Evolutionary conservation across 2,329 filamentous ascomycete species (phyloP).

Genomic region (Sarocladiaceae sp.): DNA sequence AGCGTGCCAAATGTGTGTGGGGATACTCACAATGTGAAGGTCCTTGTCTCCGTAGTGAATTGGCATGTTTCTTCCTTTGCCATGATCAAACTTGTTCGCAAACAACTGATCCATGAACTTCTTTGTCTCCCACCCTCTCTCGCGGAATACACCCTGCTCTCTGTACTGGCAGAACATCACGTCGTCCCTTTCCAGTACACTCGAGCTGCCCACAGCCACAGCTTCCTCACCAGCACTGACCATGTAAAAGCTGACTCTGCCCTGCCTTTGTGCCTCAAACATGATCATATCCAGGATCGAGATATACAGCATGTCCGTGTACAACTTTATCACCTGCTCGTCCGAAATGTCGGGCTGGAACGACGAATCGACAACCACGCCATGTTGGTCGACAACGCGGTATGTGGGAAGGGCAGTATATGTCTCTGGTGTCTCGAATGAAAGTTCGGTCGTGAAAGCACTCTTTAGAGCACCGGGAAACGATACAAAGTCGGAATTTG

Average conservation of each 20-base stretch:
- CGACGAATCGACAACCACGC: constrained; percentile 70
- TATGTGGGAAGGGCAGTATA: constrained; percentile 82
- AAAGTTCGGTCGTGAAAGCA: constrained; percentile 77
- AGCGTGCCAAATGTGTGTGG: not conserved
- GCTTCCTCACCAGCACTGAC: constrained; percentile 93
- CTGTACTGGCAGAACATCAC: constrained; percentile 94
- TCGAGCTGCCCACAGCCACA: constrained; percentile 83
- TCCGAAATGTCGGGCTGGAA: constrained; percentile 68
- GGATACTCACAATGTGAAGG: constrained; percentile 67
- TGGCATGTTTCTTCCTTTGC: constrained; percentile 90
- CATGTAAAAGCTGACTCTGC: constrained; percentile 96
- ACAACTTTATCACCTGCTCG: constrained; percentile 53
- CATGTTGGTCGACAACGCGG: constrained; percentile 86
- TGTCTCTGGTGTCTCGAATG: constrained; percentile 70
- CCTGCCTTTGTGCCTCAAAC: constrained; percentile 96
- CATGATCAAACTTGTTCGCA: constrained; percentile 75
- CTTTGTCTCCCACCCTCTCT: constrained; percentile 79
- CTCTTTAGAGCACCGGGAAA: constrained; percentile 97
- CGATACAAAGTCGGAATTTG: constrained; percentile 52
- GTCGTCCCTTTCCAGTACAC: constrained; percentile 76
- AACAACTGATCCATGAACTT: constrained; percentile 97
- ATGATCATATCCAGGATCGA: constrained; percentile 95
- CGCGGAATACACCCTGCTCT: constrained; percentile 85
- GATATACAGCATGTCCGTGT: constrained; percentile 62
- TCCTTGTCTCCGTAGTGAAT: constrained; percentile 88